Evolutionary conservation across 257 asterid genomes (phyloP).

Genomic region (Apocynum venetum): DNA sequence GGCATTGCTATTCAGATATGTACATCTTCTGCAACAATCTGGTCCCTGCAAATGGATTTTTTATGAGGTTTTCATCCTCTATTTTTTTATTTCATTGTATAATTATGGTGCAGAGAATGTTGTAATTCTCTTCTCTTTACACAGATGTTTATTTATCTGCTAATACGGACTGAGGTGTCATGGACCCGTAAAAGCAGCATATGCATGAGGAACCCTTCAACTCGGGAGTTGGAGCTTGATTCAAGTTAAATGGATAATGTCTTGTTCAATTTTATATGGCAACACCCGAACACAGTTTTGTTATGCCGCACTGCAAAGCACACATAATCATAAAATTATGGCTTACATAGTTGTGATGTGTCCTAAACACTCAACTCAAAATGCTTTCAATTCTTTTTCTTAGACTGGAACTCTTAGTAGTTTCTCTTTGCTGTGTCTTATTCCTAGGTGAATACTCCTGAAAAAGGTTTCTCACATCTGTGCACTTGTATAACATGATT

Average conservation of each 20-base stretch:
- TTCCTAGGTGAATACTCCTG: neutral
- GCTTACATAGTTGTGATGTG: neutral
- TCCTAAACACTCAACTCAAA: neutral
- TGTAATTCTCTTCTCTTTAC: neutral
- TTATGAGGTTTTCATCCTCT: constrained; percentile 60
- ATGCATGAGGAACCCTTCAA: too few relatives aligned
- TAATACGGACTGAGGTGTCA: neutral
- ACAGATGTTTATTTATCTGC: neutral
- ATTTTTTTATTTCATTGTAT: neutral
- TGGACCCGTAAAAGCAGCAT: neutral
- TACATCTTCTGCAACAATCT: constrained; percentile 74
- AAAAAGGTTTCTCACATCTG: neutral
- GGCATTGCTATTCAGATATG: constrained; percentile 71
- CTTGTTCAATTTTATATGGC: neutral
- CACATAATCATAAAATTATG: neutral
- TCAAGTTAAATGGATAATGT: too few relatives aligned
- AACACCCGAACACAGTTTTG: neutral
- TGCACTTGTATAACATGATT: neutral
- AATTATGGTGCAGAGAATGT: neutral
- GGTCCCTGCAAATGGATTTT: constrained; percentile 85
- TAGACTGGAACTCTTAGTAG: neutral
- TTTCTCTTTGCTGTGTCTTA: neutral
- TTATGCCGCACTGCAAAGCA: too few relatives aligned
- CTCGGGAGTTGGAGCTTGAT: too few relatives aligned
- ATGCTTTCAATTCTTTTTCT: too few relatives aligned